Base-by-base conservation (phyloP, 2,329 filamentous ascomycete genomes). In the Hypomyces perniciosus region DNA sequence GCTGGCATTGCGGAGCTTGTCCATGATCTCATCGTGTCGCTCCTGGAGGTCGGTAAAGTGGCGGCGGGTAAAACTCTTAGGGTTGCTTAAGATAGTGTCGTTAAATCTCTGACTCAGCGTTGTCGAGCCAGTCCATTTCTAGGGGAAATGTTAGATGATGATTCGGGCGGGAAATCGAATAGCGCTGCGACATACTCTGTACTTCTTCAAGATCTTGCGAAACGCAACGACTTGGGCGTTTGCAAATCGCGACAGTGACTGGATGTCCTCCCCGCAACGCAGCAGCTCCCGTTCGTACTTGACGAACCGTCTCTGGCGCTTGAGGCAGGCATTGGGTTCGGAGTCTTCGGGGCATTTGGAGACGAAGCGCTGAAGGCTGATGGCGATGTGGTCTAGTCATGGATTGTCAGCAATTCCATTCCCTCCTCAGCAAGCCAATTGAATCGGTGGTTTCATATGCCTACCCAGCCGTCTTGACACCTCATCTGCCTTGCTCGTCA, bases 171-270 rank as follows among this genome's bases (percentile, higher is more conserved):
- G 6, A 12, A 50, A 54, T 48, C 41, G 31, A 27, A 34, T 33
- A 13, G 10, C 6, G 20, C 7, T 26, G 2, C 20, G 13, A 51
- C 70, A n/a, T 69, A 81, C 80, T 73, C 76, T 79, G 69, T 93
- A 92, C 65, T 95, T 95, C 66, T 92, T 93, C 33, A 91, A 72
- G 35, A 95, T 84, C 69, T 95, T 95, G 50, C 81, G 80, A 60
- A 95, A 91, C 4, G 86, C 89, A 4, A 85, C 80, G 8, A 84
- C 76, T 63, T 95, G 89, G 2, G 86, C 85, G 53, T 79, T 77
- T 56, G 85, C 80, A 60, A 92, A 95, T 39, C 88, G 81, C 34
- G 81, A 78, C 5, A 93, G 73, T 4, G 80, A 79, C 48, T 80
- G 78, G 48, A 89, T 82, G 56, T 93, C 88, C 57, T 88, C 80